Conservation (phyloP, 805 yeast species). For the Pichia manshurica region DNA sequence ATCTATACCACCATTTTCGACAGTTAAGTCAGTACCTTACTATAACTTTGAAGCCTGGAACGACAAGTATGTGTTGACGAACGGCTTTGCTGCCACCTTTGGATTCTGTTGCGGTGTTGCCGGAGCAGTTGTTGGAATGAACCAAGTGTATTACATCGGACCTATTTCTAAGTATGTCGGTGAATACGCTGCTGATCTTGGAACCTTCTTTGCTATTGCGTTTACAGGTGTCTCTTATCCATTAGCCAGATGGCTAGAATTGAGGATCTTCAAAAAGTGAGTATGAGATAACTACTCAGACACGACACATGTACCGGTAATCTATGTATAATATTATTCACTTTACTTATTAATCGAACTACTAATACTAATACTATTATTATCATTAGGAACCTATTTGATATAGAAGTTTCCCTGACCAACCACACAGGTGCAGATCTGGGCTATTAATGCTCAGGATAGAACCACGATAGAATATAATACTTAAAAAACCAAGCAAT, state of each 20-base stretch:
- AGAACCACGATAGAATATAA: constrained; percentile 17
- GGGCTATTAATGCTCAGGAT: constrained; percentile 1
- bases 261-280: constrained; percentile 44
- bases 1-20: constrained; percentile 15
- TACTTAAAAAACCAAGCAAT: constrained; percentile 17
- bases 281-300: no score
- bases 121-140: constrained; percentile 85
- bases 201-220: constrained; percentile 73
- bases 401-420: no score
- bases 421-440: no score
- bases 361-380: no score
- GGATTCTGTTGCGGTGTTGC: constrained; percentile 67
- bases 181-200: constrained; percentile 70
- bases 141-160: constrained; percentile 79
- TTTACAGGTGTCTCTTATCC: constrained; percentile 65
- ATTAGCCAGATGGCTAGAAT: constrained; percentile 55
- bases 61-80: constrained; percentile 50
- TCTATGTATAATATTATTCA: no score
- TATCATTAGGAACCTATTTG: no score
- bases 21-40: constrained; percentile 28
- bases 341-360: no score
- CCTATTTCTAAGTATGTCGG: constrained; percentile 65
- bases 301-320: no score
- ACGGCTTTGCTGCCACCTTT: constrained; percentile 64
- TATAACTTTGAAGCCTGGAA: constrained; percentile 79